These are phyloP conservation scores for Lentinula novae-zelandiae DNA, from an alignment of 1,284 basidiomycete genomes.

Conservation along the genomic window DNA sequence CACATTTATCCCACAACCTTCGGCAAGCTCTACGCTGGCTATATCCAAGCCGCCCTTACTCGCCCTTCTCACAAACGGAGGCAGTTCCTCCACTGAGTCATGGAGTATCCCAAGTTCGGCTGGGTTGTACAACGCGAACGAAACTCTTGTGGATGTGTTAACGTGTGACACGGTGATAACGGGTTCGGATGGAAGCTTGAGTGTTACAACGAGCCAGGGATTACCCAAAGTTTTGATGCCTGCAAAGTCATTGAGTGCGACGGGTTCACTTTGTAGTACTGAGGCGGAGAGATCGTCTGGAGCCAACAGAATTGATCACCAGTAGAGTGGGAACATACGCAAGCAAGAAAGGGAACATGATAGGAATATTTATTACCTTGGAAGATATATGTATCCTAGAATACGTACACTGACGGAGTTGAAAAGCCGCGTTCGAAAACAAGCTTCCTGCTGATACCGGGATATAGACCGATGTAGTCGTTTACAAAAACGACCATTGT, in stretches of 20 bases:
- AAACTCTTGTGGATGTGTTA: conserved; percentile 60
- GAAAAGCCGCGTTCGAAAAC: no score
- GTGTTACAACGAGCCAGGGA: conserved; percentile 12
- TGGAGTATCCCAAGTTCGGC: conserved; percentile 45
- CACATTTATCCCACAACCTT: conserved; percentile 38
- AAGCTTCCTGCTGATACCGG: no score
- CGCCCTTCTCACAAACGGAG: conserved; percentile 65
- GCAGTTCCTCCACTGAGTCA: conserved; percentile 29
- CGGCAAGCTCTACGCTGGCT: conserved; percentile 43
- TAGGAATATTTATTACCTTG: no score
- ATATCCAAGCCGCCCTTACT: conserved; percentile 66
- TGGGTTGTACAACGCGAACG: conserved; percentile 38
- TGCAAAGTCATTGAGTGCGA: conserved; percentile 12
- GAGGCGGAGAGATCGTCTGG: background rate
- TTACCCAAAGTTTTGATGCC: conserved; percentile 19
- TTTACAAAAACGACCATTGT: no score
- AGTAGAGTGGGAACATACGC: background rate
- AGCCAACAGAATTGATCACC: background rate
- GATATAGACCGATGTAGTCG: no score
- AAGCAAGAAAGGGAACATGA: no score
- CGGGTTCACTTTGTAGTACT: conserved; percentile 13
- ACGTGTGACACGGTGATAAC: conserved; percentile 37
- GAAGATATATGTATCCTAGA: no score
- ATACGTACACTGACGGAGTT: no score
- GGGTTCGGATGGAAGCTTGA: conserved; percentile 13